These are phyloP conservation scores for Cunninghamia lanceolata DNA, from an alignment of 75 land plant species.

Conservation along the genomic window DNA sequence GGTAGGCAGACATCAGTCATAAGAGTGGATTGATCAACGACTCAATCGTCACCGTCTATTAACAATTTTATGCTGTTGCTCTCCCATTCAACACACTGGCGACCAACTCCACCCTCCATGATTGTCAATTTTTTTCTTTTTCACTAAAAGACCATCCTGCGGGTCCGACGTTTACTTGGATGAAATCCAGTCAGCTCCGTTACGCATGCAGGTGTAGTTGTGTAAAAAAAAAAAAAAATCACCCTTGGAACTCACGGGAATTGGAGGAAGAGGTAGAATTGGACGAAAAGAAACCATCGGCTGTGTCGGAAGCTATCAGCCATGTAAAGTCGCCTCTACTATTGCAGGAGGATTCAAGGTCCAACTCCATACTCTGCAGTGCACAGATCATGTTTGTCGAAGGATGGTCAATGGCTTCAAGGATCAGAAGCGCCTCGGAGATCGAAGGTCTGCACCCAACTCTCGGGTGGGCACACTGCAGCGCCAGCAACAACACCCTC, in stretches of 20 bases:
- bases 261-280: background rate
- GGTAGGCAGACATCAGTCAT: too few species aligned
- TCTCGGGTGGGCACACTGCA: slow-evolving; percentile 33
- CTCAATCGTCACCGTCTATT: too few species aligned
- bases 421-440: background rate
- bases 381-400: background rate
- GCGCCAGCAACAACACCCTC: slow-evolving; percentile 27
- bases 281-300: background rate
- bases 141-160: too few species aligned
- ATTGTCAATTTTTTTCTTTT: too few species aligned
- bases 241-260: background rate
- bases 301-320: background rate
- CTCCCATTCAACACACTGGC: too few species aligned
- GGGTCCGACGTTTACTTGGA: too few species aligned
- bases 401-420: background rate
- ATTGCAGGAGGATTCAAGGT: slow-evolving; percentile 11
- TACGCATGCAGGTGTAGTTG: too few species aligned
- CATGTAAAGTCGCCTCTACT: slow-evolving; percentile 26
- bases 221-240: background rate
- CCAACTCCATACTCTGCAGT: slow-evolving; percentile 21
- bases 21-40: too few species aligned
- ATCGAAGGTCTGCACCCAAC: slow-evolving; percentile 29
- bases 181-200: too few species aligned
- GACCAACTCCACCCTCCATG: too few species aligned
- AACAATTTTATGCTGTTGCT: too few species aligned